Base-by-base conservation (phyloP, 1,284 basidiomycete species). In the Pisolithus thermaeus region DNA sequence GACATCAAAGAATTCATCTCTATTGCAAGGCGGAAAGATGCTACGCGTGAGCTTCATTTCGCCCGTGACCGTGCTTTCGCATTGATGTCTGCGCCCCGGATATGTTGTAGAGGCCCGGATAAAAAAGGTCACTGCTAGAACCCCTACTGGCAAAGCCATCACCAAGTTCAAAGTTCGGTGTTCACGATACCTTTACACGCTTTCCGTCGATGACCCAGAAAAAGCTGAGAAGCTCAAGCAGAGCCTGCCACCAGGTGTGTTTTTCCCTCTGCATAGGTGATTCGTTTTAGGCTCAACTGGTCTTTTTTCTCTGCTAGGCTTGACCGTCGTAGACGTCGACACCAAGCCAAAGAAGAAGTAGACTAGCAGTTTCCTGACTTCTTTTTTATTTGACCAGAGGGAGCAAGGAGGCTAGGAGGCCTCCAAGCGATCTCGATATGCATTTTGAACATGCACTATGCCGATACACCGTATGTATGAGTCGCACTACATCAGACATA, bases 101-200 rank as follows among this genome's bases (percentile, higher is more conserved):
- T 70, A 80, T 79, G 52, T 39, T 62, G 48, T 72, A 95, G 92
- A 92, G 75, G 92, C 90, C 61, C 90, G 93, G 72, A 95, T 97
- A 83, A 97, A 97, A 80, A 95, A 93, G 80, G 89, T 88, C 56
- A 78, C 81, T 56, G 78, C 86, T 41, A 81, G 78, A 71, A 77
- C 76, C 52, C 72, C 81, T 55, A 82, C 80, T 55, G 85, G 80
- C 69, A 92, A 90, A 77, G 79, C 80, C 59, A 81, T 87, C 74
- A 96, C 91, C 72, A 98, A 99, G 79, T 98, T 99, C 87, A 99
- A 99, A 84, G 85, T 99, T 70, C 86, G 96, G 73, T 97, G 95
- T 80, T 90, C 91, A 58, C 83, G 90, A 69, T 97, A 96, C 78
- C 89, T 99, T 59, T 99, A 99, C 87, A 99, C 97, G 30, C 84